Conservation (phyloP, 2,329 filamentous ascomycete species). For the Fusarium keratoplasticum region DNA sequence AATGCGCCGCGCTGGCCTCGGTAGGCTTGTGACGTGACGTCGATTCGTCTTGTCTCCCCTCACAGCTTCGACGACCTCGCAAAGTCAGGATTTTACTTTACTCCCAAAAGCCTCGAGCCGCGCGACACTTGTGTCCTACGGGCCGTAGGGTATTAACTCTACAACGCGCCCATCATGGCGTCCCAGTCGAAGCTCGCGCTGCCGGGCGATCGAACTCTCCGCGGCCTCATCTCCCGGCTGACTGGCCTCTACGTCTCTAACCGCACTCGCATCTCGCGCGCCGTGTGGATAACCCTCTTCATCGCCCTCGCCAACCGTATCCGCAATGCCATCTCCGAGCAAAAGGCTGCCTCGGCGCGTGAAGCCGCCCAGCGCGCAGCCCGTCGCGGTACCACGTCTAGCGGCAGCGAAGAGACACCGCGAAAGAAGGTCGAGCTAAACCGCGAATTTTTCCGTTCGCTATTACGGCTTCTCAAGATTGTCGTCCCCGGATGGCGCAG, state of each 20-base stretch:
- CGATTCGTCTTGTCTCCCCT: constrained; percentile 23
- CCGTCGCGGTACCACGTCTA: constrained; percentile 62
- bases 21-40: constrained; percentile 42
- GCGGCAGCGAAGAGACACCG: constrained; percentile 51
- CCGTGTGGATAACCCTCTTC: constrained; percentile 85
- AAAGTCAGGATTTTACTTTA: not conserved
- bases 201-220: constrained; percentile 71
- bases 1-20: constrained; percentile 24
- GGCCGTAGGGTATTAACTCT: constrained; percentile 10
- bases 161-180: constrained; percentile 66
- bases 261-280: constrained; percentile 84
- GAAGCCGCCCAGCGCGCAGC: constrained; percentile 68
- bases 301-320: constrained; percentile 87
- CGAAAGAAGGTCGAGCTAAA: constrained; percentile 92
- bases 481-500: constrained; percentile 91
- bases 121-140: not conserved
- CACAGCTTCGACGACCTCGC: constrained; percentile 6
- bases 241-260: constrained; percentile 81
- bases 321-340: constrained; percentile 90
- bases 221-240: constrained; percentile 73
- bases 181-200: constrained; percentile 78
- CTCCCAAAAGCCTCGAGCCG: not conserved
- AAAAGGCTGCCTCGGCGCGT: constrained; percentile 83
- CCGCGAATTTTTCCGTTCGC: constrained; percentile 80
- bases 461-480: constrained; percentile 83